These are phyloP conservation scores for Ophiostoma populinum DNA, from an alignment of 2,329 filamentous ascomycete genomes.

Conservation along the genomic window DNA sequence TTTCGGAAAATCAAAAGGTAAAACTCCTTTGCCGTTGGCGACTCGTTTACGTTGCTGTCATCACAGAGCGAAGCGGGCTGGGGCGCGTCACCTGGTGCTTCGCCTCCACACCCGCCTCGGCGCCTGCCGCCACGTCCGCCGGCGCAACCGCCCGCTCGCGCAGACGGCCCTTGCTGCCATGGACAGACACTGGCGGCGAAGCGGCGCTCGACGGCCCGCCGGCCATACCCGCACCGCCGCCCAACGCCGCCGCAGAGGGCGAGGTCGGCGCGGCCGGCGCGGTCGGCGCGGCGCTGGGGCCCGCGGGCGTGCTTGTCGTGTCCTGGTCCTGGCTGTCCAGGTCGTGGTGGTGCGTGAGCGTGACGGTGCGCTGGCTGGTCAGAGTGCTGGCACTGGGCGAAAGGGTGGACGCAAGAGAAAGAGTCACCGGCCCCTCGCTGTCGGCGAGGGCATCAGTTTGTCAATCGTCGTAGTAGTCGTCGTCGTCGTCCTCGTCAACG, in stretches of 20 bases:
- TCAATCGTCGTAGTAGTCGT: slow-evolving; percentile 92
- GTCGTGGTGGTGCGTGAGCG: not conserved
- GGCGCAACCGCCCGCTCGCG: slow-evolving; percentile 25
- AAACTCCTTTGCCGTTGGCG: too few relatives aligned
- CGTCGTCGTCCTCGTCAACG: slow-evolving; percentile 71
- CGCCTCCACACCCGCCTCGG: slow-evolving; percentile 26
- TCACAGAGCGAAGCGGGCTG: slow-evolving; percentile 52
- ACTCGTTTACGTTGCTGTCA: slow-evolving; percentile 39
- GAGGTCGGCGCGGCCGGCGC: too few relatives aligned
- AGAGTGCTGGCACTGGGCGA: slow-evolving; percentile 12
- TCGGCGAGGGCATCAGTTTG: slow-evolving; percentile 71
- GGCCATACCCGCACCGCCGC: not conserved
- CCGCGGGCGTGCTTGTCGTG: not conserved
- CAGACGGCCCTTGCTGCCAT: slow-evolving; percentile 18
- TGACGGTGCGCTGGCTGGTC: not conserved
- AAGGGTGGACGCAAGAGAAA: slow-evolving; percentile 12
- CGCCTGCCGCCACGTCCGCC: slow-evolving; percentile 21
- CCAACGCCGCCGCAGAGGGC: too few relatives aligned
- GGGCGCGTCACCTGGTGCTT: slow-evolving; percentile 37
- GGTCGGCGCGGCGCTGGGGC: not conserved
- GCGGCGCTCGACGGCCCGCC: slow-evolving; percentile 1
- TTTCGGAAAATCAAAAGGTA: too few relatives aligned
- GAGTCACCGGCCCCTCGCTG: slow-evolving; percentile 65
- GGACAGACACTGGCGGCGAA: slow-evolving; percentile 2
- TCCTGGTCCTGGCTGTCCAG: slow-evolving; percentile 1